Evolutionary conservation across 306 rosid species (phyloP).

Genomic region (Arachis hypogaea): DNA sequence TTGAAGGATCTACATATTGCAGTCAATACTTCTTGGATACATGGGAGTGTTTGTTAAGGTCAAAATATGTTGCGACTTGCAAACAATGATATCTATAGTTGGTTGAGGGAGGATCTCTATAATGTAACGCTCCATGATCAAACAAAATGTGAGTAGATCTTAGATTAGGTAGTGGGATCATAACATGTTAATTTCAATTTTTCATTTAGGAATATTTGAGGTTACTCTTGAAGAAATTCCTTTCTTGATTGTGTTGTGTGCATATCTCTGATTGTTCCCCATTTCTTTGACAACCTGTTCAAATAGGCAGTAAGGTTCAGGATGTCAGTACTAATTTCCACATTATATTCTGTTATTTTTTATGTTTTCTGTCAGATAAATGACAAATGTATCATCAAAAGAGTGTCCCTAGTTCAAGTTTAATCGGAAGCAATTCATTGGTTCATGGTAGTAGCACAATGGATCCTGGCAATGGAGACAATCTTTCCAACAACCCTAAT

Average conservation of each 20-base stretch:
- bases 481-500: slow-evolving; percentile 59
- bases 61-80: not conserved
- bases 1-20: slow-evolving; percentile 3
- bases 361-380: slow-evolving; percentile 51
- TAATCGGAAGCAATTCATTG: slow-evolving; percentile 54
- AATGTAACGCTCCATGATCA: slow-evolving; percentile 3
- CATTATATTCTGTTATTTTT: slow-evolving; percentile 34
- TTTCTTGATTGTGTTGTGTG: slow-evolving; percentile 15
- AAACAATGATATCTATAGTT: slow-evolving; percentile 5
- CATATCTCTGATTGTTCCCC: slow-evolving; percentile 10
- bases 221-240: slow-evolving; percentile 25
- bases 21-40: slow-evolving; percentile 5
- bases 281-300: slow-evolving; percentile 6
- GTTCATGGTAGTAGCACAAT: slow-evolving; percentile 62
- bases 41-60: slow-evolving; percentile 14
- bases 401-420: slow-evolving; percentile 57
- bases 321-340: slow-evolving; percentile 32
- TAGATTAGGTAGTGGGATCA: slow-evolving; percentile 23
- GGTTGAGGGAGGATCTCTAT: not conserved
- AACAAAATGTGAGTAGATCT: slow-evolving; percentile 19
- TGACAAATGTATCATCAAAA: slow-evolving; percentile 73
- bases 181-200: slow-evolving; percentile 17
- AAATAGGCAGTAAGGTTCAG: slow-evolving; percentile 22
- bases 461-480: slow-evolving; percentile 73
- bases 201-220: slow-evolving; percentile 12